Percentiles rank a stretch among this genome's conserved stretches.
These are phyloP conservation scores for Ogataea corticis DNA, from an alignment of 805 yeast species.

Conservation along the genomic window DNA sequence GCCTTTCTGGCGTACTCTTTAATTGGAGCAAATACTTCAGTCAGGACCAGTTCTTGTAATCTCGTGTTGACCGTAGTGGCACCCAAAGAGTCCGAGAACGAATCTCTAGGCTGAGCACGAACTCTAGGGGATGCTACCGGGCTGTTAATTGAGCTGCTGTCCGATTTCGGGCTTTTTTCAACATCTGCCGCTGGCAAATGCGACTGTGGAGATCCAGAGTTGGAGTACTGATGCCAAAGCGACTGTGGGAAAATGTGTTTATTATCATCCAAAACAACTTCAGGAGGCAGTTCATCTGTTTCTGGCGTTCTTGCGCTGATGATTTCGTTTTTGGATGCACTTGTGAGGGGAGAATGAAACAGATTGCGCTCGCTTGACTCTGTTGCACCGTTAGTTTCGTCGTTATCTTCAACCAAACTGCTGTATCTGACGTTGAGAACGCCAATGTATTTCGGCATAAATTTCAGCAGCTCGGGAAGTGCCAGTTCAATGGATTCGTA, in stretches of 20 bases:
- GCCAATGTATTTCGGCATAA: slow-evolving; percentile 94
- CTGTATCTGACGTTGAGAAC: slow-evolving; percentile 87
- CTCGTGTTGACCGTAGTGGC: slow-evolving; percentile 72
- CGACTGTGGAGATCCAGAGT: slow-evolving; percentile 41
- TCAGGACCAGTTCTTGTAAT: slow-evolving; percentile 66
- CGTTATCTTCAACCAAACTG: slow-evolving; percentile 32
- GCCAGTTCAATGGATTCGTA: slow-evolving; percentile 82
- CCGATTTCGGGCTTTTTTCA: background rate
- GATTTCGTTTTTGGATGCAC: background rate
- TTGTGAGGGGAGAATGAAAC: background rate
- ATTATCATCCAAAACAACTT: slow-evolving; percentile 90
- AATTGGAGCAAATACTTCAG: slow-evolving; percentile 69
- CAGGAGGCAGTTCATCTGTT: slow-evolving; percentile 48
- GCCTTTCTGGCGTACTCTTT: slow-evolving; percentile 33
- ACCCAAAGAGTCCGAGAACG: slow-evolving; percentile 38
- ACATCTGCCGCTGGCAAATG: slow-evolving; percentile 15
- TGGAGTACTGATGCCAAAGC: slow-evolving; percentile 60
- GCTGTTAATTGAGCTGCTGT: slow-evolving; percentile 11
- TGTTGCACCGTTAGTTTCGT: slow-evolving; percentile 12
- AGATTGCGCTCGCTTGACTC: background rate
- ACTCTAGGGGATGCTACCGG: slow-evolving; percentile 19
- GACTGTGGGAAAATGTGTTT: slow-evolving; percentile 88
- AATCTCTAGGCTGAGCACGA: slow-evolving; percentile 11
- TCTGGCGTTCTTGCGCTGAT: background rate
- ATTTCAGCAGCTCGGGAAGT: slow-evolving; percentile 74